Evolutionary conservation across 2,329 filamentous ascomycete genomes (phyloP), one percentile per base, ranked within the genome.

Genomic region (Botrytis paeoniae): DNA sequence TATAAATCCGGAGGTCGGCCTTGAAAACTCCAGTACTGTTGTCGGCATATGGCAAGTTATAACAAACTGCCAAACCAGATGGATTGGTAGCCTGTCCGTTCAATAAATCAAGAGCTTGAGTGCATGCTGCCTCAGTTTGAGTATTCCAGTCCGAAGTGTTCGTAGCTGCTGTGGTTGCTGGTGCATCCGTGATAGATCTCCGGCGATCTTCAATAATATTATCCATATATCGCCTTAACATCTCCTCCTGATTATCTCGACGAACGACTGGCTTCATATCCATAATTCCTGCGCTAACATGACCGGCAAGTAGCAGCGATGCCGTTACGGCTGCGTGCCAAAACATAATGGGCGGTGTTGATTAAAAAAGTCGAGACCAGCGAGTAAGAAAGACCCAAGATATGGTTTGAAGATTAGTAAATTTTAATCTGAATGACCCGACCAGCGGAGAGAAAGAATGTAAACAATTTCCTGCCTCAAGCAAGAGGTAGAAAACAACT

Each of bases 31-130:
- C 93, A 0, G 88, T 90, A 7, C 82, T 82, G 77, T 88, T 89
- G 82, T 95, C 87, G 73, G 94, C 86, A 57, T 88, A 89, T 0
- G 91, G 90, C 37, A 97, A 82, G 80, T 96, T 97, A 84, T 95
- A 96, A 86, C 93, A 97, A 65, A 93, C 88, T 73, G 91, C 91
- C 65, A 93, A 88, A 69, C 93, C 93, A 16, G 92, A 91, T 8
- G 92, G 92, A 77, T 95, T 95, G 37, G 88, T 87, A 60, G 89
- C 88, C 74, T 86, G 83, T 18, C 82, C 83, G 22, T 84, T 83
- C 66, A 94, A 84, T 39, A 82, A 80, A 3, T 82, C 80, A 29
- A 96, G 84, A 14, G 87, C 85, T 35, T 83, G 78, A 62, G 83
- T 83, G 81, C 93, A 96, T 35, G 90, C 90, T 18, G 83, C 78